phyloP scores from a whole-genome alignment of 2,329 filamentous ascomycete species.

The Sporothrix protearum region DNA sequence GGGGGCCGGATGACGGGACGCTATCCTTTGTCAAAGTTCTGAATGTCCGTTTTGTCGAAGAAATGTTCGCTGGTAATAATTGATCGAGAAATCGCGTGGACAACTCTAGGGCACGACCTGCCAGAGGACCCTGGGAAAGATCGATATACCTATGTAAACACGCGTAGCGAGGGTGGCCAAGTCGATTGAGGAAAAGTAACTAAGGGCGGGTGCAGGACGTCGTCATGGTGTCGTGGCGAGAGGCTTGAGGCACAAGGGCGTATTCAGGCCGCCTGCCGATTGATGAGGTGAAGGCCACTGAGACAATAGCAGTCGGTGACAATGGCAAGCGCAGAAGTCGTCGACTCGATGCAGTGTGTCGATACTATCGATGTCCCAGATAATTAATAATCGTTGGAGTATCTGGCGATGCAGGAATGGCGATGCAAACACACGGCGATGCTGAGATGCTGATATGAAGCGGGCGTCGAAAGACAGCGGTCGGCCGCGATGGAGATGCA shows the following conservation, averaged over 20 bases:
- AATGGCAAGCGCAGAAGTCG: not conserved
- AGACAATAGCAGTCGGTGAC: not conserved
- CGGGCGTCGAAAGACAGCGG: not conserved
- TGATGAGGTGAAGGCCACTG: not conserved
- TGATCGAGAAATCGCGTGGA: too few species aligned
- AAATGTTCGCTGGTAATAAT: too few species aligned
- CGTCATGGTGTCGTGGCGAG: conserved; percentile 19
- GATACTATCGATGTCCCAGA: not conserved
- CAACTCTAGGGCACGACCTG: not conserved
- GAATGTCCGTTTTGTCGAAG: not conserved
- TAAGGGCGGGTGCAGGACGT: not conserved
- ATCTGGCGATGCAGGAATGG: not conserved
- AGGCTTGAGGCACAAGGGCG: not conserved
- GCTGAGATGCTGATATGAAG: not conserved
- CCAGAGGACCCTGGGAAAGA: not conserved
- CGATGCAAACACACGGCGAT: not conserved
- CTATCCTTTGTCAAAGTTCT: not conserved
- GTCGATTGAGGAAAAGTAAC: not conserved
- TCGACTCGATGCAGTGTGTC: not conserved
- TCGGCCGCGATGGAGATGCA: not conserved
- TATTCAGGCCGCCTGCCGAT: not conserved
- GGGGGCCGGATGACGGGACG: not conserved
- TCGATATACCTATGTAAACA: not conserved
- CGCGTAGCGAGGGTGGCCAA: not conserved
- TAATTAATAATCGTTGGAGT: not conserved